Evolutionary conservation across 495 filamentous ascomycete species (phyloP), one percentile per base, ranked within the genome.

Genomic region (Ramalina peruviana): DNA sequence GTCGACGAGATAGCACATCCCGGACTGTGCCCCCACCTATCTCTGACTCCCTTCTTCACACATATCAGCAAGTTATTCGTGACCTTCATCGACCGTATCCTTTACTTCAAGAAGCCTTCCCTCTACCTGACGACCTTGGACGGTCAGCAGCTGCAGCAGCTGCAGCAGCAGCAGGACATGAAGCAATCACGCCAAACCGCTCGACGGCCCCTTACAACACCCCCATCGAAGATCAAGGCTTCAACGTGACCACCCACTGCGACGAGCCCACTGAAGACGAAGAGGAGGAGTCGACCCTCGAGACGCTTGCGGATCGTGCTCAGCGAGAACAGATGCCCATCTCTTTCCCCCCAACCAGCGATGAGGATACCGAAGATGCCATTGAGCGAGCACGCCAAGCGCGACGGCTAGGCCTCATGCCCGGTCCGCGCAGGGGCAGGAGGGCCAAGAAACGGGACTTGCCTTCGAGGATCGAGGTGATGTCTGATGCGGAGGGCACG

Each of bases 221-320:
- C 44, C 25, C 43, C 16, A 46, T 30, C 43, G 42, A 21, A 49
- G 55, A 33, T 50, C 59, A 64, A 12, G 67, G 66, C 15, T 77
- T 80, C 49, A 69, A 62, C 21, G 63, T 77, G 20, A 77, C 67
- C 12, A 76, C 67, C 4, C 65, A 75, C 23, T 74, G 72, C 51
- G 67, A 72, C 36, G 67, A 70, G 17, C 65, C 67, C 21, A 65
- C 65, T 4, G 70, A 67, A 13, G 68, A 68, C 36, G 63, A 64
- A 36, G 62, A 69, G 40, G 65, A 66, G 42, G 33, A 52, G 15
- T 62, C 61, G 25, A 64, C 54, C 43, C 57, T 51, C 40, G 61
- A 57, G 6, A 57, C 58, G 7, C 44, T 65, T 20, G 64, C 60
- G 6, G 65, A 67, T 48, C 58, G 57, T 17, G 45, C 54, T 47